These are phyloP conservation scores for Penicillium arizonense DNA, from an alignment of 495 filamentous ascomycete genomes.

Conservation along the genomic window DNA sequence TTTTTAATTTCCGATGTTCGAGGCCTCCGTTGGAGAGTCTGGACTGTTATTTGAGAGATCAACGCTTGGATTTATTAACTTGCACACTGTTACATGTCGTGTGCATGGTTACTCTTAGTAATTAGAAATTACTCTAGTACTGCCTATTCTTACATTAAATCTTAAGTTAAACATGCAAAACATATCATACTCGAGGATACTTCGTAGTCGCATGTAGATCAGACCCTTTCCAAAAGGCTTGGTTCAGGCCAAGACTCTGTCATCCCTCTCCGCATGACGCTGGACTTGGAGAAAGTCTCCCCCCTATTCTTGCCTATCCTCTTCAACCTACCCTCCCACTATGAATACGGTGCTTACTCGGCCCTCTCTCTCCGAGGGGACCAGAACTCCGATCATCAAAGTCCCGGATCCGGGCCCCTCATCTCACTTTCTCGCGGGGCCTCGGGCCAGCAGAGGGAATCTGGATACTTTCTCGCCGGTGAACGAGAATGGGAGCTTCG, in stretches of 20 bases:
- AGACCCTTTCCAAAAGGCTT: conserved; percentile 1
- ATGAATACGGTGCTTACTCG: conserved; percentile 27
- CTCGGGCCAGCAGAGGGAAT: conserved; percentile 44
- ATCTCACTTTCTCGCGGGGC: conserved; percentile 10
- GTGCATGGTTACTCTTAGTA: conserved; percentile 12
- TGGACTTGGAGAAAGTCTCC: conserved; percentile 3
- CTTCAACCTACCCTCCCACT: conserved; percentile 2
- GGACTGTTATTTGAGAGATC: too few species aligned
- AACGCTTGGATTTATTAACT: background rate
- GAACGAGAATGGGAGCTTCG: conserved; percentile 93
- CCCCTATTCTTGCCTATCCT: conserved; percentile 13
- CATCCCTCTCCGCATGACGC: conserved; percentile 11
- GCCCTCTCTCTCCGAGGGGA: conserved; percentile 26
- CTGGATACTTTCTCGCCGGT: conserved; percentile 74
- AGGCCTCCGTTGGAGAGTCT: too few species aligned
- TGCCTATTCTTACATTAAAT: too few species aligned
- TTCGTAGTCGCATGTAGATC: background rate
- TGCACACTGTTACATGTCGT: conserved; percentile 10
- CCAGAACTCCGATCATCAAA: conserved; percentile 27
- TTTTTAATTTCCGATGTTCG: background rate
- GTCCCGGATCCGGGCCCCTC: conserved; percentile 22
- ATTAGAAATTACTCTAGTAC: background rate
- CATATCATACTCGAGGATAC: too few species aligned
- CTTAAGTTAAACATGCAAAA: background rate
- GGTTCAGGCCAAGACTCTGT: conserved; percentile 7